phyloP scores from a whole-genome alignment of 2,329 filamentous ascomycete species.

The Amylocarpus encephaloides region DNA sequence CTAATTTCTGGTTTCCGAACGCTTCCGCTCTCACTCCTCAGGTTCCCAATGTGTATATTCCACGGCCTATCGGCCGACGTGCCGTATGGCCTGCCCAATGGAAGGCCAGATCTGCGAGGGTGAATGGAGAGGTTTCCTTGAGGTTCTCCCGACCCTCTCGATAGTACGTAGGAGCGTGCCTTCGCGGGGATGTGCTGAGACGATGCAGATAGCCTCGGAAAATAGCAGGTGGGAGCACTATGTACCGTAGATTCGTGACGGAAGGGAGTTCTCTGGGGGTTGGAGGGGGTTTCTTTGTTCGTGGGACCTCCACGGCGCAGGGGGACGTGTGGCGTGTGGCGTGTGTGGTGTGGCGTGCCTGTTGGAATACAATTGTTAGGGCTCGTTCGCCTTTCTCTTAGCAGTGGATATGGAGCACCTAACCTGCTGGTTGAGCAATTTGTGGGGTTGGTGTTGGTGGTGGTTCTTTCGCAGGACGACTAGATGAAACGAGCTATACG shows the following conservation, averaged over 20 bases:
- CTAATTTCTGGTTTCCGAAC: neutral
- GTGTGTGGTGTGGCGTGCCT: slow-evolving; percentile 22
- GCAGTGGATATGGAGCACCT: neutral
- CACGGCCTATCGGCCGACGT: slow-evolving; percentile 30
- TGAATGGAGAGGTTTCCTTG: neutral
- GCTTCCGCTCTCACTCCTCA: slow-evolving; percentile 6
- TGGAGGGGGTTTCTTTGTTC: slow-evolving; percentile 20
- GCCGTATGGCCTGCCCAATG: slow-evolving; percentile 26
- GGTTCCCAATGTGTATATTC: slow-evolving; percentile 13
- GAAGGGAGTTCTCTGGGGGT: neutral
- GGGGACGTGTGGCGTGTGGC: slow-evolving; percentile 17
- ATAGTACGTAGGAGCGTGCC: neutral
- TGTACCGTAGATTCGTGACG: neutral
- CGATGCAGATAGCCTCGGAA: neutral
- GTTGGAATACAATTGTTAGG: slow-evolving; percentile 11
- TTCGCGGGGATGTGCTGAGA: slow-evolving; percentile 4
- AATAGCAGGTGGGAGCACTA: slow-evolving; percentile 2
- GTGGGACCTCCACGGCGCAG: slow-evolving; percentile 13
- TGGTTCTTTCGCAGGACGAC: too few relatives aligned
- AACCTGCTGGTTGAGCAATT: too few relatives aligned
- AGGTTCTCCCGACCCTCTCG: neutral
- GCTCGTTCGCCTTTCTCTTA: slow-evolving; percentile 6
- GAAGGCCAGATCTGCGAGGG: slow-evolving; percentile 23
- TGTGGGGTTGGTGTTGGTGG: too few relatives aligned
- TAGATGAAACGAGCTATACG: too few relatives aligned